Conservation (phyloP, 306 rosid species). For the Morella rubra region DNA sequence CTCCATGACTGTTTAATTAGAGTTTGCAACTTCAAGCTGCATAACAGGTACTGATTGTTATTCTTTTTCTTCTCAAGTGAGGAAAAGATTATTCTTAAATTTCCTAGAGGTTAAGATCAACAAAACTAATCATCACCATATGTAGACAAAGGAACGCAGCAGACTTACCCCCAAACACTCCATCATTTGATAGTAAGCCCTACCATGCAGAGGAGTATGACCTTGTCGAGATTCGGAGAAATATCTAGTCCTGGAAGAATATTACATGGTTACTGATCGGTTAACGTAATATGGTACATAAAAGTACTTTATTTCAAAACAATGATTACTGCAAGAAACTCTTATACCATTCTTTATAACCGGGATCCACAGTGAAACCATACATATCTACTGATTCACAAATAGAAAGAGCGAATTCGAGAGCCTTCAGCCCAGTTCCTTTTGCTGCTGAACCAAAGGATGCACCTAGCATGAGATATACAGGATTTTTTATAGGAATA, state of each 20-base stretch:
- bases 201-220: conserved; percentile 93
- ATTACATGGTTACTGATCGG: conserved; percentile 22
- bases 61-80: background rate
- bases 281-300: conserved; percentile 18
- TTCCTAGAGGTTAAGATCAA: conserved; percentile 18
- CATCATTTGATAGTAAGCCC: conserved; percentile 98
- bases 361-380: conserved; percentile 99
- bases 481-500: conserved; percentile 80
- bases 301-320: conserved; percentile 13
- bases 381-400: conserved; percentile 97
- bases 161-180: conserved; percentile 96
- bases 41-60: background rate
- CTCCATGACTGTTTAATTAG: background rate
- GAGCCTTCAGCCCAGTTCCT: conserved; percentile 99
- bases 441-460: conserved; percentile 98
- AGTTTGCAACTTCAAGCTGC: background rate
- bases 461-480: conserved; percentile 93
- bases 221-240: conserved; percentile 98
- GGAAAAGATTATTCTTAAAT: background rate
- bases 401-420: conserved; percentile 90
- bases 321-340: conserved; percentile 18
- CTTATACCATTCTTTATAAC: conserved; percentile 90
- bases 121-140: conserved; percentile 7
- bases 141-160: conserved; percentile 17
- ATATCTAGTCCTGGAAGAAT: conserved; percentile 80